Evolutionary conservation across 2,329 filamentous ascomycete genomes (phyloP).

Genomic region (Monilinia vaccinii-corymbosi): DNA sequence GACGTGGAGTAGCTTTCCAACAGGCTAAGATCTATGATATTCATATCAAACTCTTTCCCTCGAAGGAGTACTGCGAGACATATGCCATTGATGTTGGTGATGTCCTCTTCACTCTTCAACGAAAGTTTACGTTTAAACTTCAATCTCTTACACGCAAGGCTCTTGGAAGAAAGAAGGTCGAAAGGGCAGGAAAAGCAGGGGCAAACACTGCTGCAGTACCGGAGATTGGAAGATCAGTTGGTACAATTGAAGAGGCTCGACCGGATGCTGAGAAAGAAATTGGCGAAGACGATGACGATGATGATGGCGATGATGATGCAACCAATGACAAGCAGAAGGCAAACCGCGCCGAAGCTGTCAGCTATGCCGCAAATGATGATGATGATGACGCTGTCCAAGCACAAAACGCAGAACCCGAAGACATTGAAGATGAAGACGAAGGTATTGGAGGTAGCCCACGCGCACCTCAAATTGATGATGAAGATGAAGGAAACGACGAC

Average conservation of each 20-base stretch:
- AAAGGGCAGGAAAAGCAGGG: slow-evolving; percentile 42
- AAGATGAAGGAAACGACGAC: slow-evolving; percentile 32
- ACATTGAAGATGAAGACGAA: slow-evolving; percentile 42
- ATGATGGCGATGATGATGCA: slow-evolving; percentile 62
- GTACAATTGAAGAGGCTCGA: slow-evolving; percentile 43
- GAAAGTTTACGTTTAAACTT: slow-evolving; percentile 65
- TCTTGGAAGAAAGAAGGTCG: slow-evolving; percentile 70
- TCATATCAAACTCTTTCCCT: slow-evolving; percentile 73
- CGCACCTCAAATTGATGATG: slow-evolving; percentile 27
- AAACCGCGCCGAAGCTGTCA: slow-evolving; percentile 73
- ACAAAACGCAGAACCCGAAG: slow-evolving; percentile 47
- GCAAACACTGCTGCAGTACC: slow-evolving; percentile 63
- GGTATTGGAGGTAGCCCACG: slow-evolving; percentile 42
- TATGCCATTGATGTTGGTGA: slow-evolving; percentile 77
- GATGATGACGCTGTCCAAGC: slow-evolving; percentile 71
- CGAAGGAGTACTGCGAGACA: slow-evolving; percentile 71
- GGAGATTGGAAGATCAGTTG: slow-evolving; percentile 58
- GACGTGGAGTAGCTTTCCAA: slow-evolving; percentile 55
- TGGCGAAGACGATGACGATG: slow-evolving; percentile 44
- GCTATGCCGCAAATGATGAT: slow-evolving; percentile 88
- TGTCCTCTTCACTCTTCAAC: slow-evolving; percentile 71
- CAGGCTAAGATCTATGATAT: slow-evolving; percentile 82
- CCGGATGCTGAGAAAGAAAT: slow-evolving; percentile 32
- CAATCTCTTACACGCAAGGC: slow-evolving; percentile 64
- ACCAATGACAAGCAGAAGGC: slow-evolving; percentile 64